Percentiles rank a stretch among this genome's conserved stretches.
Conservation (phyloP, 257 asterid species). For the Gentiana macrophylla region DNA sequence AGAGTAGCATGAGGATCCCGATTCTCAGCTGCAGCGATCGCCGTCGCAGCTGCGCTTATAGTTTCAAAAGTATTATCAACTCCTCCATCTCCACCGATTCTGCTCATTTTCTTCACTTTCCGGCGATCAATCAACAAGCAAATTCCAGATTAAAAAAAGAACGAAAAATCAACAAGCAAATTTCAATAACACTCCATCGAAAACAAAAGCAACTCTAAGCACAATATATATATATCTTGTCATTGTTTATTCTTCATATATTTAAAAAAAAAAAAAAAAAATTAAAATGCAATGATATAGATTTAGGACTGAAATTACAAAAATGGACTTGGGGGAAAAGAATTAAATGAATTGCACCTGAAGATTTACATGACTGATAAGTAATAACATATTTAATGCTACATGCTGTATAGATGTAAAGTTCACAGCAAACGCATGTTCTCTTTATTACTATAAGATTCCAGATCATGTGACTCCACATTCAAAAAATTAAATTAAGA, state of each 20-base stretch:
- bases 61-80: slow-evolving; percentile 55
- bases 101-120: slow-evolving; percentile 10
- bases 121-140: slow-evolving; percentile 1
- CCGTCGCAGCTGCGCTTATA: slow-evolving; percentile 88
- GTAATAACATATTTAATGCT: slow-evolving; percentile 1
- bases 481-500: too few relatives aligned
- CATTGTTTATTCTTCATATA: slow-evolving; percentile 1
- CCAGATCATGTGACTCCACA: not conserved
- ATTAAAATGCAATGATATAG: slow-evolving; percentile 1
- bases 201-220: not conserved
- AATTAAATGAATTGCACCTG: slow-evolving; percentile 12
- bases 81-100: slow-evolving; percentile 24
- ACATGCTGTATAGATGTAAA: not conserved
- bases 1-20: slow-evolving; percentile 44
- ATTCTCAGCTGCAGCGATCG: slow-evolving; percentile 63
- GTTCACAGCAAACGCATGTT: slow-evolving; percentile 12
- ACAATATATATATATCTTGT: not conserved
- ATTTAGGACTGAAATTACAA: slow-evolving; percentile 10
- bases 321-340: not conserved
- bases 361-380: not conserved
- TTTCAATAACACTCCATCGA: slow-evolving; percentile 10
- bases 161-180: slow-evolving; percentile 11
- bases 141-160: not conserved
- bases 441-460: slow-evolving; percentile 12
- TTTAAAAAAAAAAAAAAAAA: not conserved